These are phyloP conservation scores for Ogataea saltuana DNA, from an alignment of 805 yeast species.

Conservation along the genomic window DNA sequence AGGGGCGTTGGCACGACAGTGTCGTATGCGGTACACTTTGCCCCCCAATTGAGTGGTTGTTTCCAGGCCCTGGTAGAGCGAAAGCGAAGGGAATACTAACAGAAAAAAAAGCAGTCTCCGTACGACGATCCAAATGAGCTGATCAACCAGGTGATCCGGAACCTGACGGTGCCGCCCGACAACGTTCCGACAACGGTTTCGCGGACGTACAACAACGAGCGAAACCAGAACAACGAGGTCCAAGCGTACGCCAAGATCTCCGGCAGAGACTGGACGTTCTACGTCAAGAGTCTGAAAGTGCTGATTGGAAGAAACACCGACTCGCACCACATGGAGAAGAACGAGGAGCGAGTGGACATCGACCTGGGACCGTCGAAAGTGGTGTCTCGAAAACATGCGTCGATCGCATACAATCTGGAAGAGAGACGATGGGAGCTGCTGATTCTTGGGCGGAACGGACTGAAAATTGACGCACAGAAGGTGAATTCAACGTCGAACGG, in stretches of 20 bases:
- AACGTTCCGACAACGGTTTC: constrained; percentile 67
- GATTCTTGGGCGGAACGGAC: constrained; percentile 89
- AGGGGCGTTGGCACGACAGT: too few species aligned
- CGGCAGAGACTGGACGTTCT: constrained; percentile 91
- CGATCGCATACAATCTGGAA: constrained; percentile 72
- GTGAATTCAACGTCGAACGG: constrained; percentile 40
- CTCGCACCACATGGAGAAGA: constrained; percentile 21
- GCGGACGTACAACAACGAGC: constrained; percentile 68
- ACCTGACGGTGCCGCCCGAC: constrained; percentile 69
- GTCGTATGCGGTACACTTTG: too few species aligned
- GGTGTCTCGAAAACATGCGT: constrained; percentile 90
- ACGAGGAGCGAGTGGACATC: constrained; percentile 56
- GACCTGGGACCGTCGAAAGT: constrained; percentile 97
- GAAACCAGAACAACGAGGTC: constrained; percentile 71
- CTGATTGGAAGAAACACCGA: constrained; percentile 85
- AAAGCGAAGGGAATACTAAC: constrained; percentile 14
- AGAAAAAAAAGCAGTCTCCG: constrained; percentile 14
- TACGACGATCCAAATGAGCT: constrained; percentile 64
- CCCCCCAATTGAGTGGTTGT: too few species aligned
- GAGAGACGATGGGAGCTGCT: constrained; percentile 83
- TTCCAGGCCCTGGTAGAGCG: too few species aligned
- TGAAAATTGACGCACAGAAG: constrained; percentile 77
- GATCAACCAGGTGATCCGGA: constrained; percentile 72
- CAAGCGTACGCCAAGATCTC: constrained; percentile 97
- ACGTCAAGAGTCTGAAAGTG: constrained; percentile 75